Evolutionary conservation across 2,329 filamentous ascomycete species (phyloP).

Genomic region (Sporothrix globosa): DNA sequence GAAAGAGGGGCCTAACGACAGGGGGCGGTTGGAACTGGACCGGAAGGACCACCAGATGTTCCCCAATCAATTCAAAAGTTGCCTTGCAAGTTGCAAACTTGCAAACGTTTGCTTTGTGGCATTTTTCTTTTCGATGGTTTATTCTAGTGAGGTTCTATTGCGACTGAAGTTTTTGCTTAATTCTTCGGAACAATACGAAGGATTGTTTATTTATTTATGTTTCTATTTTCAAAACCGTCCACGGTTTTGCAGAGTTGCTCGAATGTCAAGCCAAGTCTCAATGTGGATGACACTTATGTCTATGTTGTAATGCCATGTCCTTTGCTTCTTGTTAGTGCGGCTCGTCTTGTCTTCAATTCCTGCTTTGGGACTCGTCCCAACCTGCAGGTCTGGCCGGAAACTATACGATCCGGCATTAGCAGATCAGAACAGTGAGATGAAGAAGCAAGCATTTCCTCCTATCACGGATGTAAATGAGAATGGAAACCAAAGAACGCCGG

Average conservation of each 20-base stretch:
- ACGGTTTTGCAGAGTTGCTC: no score
- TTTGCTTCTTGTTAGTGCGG: not conserved
- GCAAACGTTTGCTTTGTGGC: not conserved
- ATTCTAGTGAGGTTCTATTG: not conserved
- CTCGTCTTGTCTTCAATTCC: not conserved
- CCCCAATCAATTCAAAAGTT: no score
- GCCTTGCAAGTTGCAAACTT: no score
- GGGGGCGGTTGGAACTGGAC: not conserved
- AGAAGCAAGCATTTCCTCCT: not conserved
- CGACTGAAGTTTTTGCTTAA: no score
- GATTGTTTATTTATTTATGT: no score
- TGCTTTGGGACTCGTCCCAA: not conserved
- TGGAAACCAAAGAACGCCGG: no score
- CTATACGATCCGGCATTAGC: not conserved
- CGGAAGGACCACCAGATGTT: not conserved
- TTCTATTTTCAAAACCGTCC: not conserved
- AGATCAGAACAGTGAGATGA: not conserved
- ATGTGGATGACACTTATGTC: not conserved
- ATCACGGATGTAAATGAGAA: no score
- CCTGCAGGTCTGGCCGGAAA: not conserved
- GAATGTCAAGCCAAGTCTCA: no score
- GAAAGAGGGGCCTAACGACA: not conserved
- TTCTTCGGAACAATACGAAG: no score
- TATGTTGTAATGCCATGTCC: not conserved
- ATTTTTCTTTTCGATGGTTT: not conserved